Conservation (phyloP, 257 asterid genomes). For the Anisodus tanguticus region DNA sequence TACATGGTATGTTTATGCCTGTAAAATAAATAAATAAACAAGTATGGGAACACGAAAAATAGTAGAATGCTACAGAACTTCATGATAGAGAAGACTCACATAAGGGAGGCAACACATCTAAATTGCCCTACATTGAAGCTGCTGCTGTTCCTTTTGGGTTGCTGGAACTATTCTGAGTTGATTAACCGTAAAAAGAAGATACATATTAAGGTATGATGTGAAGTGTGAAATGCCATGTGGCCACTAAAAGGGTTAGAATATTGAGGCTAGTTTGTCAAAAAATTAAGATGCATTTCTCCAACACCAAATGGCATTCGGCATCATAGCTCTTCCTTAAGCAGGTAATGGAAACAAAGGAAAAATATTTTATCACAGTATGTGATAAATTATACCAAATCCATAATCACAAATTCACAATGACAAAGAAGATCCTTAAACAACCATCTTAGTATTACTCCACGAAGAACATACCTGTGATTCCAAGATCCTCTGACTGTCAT, state of each 20-base stretch:
- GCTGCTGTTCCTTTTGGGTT: neutral
- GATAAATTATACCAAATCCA: slow-evolving; percentile 16
- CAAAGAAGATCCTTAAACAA: neutral
- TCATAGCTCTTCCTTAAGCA: neutral
- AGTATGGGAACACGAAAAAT: neutral
- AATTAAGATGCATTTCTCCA: neutral
- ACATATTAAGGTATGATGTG: neutral
- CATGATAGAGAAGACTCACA: slow-evolving; percentile 9
- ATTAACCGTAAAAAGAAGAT: neutral
- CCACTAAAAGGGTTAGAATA: neutral
- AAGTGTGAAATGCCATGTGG: neutral
- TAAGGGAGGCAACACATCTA: neutral
- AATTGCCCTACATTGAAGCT: neutral
- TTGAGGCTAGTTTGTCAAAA: neutral
- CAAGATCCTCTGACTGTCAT: slow-evolving; percentile 67
- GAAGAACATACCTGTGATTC: slow-evolving; percentile 55
- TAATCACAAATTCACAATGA: slow-evolving; percentile 6
- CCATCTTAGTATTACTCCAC: neutral
- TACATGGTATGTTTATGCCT: neutral
- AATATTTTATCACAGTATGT: neutral
- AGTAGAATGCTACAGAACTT: slow-evolving; percentile 17
- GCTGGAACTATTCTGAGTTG: slow-evolving; percentile 8
- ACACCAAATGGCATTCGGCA: neutral
- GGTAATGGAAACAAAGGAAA: slow-evolving; percentile 17
- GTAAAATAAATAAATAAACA: neutral